These are phyloP conservation scores for Arxiozyma telluris DNA, from an alignment of 1,139 yeast species.

Conservation along the genomic window DNA sequence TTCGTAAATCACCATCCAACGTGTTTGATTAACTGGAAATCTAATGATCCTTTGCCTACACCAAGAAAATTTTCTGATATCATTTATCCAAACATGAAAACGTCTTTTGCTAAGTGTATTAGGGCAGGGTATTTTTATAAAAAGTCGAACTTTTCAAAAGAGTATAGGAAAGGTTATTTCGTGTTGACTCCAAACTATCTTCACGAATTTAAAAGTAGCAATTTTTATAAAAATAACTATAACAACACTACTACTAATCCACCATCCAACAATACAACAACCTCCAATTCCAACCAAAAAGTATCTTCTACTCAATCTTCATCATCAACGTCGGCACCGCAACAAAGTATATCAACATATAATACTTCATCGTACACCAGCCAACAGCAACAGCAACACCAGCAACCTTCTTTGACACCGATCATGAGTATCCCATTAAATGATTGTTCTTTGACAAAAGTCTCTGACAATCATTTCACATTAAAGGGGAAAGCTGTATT, in stretches of 20 bases:
- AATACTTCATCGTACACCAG: background rate
- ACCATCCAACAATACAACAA: background rate
- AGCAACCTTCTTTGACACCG: conserved; percentile 27
- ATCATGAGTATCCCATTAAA: conserved; percentile 36
- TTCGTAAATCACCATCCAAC: conserved; percentile 48
- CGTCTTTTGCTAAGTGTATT: conserved; percentile 42
- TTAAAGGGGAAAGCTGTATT: conserved; percentile 21
- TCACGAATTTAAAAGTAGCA: conserved; percentile 62
- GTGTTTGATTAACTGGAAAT: conserved; percentile 34
- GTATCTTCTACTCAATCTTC: background rate
- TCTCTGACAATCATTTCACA: conserved; percentile 29
- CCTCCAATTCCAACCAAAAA: background rate
- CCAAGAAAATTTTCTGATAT: conserved; percentile 43
- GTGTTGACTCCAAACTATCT: conserved; percentile 64
- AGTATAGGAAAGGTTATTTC: conserved; percentile 57
- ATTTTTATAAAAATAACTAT: conserved; percentile 40
- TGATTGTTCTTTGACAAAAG: conserved; percentile 33
- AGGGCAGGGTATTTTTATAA: conserved; percentile 47
- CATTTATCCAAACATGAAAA: conserved; percentile 45
- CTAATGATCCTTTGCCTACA: conserved; percentile 41
- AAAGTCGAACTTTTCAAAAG: conserved; percentile 56
- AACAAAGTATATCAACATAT: background rate
- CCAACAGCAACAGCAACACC: background rate
- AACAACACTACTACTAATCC: conserved; percentile 26
- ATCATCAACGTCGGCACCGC: background rate